Evolutionary conservation across 2,329 filamentous ascomycete species (phyloP).

Genomic region (Tothia fuscella): DNA sequence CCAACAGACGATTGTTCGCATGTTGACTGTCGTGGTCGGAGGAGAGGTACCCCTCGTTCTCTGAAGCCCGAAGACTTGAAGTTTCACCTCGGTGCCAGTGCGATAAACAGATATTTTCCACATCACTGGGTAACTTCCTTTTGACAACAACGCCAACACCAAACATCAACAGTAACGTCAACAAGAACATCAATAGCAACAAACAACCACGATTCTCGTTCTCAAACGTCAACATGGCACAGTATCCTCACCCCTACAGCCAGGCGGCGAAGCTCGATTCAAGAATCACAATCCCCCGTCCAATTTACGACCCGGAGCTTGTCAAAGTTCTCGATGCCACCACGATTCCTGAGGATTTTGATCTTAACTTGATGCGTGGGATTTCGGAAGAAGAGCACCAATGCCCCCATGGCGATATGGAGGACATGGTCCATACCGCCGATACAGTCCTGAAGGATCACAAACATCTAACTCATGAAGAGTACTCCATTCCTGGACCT

Average conservation of each 20-base stretch:
- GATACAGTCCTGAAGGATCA: neutral
- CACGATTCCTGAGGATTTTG: constrained; percentile 12
- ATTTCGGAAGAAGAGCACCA: neutral
- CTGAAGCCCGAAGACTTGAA: too few species aligned
- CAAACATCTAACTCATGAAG: neutral
- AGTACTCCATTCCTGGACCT: neutral
- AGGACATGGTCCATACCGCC: neutral
- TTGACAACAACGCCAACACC: too few species aligned
- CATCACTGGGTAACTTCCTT: too few species aligned
- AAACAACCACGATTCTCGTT: too few species aligned
- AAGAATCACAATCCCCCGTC: constrained; percentile 11
- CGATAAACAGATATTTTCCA: too few species aligned
- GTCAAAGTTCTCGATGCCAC: constrained; percentile 12
- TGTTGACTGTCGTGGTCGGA: too few species aligned
- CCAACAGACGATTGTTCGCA: too few species aligned
- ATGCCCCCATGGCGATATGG: neutral
- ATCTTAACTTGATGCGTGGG: constrained; percentile 12
- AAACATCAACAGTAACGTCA: too few species aligned
- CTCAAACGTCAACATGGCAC: constrained; percentile 6
- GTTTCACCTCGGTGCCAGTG: too few species aligned
- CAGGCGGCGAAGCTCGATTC: constrained; percentile 12
- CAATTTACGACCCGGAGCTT: constrained; percentile 9
- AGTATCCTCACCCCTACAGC: constrained; percentile 11
- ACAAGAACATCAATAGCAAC: too few species aligned
- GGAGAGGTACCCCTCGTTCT: too few species aligned